phyloP scores from a whole-genome alignment of 305 asterid species.

The Solanum chacoense region DNA sequence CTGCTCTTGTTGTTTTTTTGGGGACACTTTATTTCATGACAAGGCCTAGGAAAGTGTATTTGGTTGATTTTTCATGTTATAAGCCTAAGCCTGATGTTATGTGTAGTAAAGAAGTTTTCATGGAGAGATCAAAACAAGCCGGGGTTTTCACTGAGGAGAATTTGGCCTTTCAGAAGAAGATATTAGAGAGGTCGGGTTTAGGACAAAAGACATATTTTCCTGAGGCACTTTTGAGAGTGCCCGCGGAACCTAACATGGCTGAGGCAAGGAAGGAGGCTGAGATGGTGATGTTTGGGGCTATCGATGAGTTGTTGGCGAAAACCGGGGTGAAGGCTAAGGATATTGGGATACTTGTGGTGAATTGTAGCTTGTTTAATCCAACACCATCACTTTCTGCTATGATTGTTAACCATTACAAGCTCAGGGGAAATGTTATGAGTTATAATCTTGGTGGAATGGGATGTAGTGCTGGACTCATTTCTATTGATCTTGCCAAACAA shows the following conservation, averaged over 20 bases:
- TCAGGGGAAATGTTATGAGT: slow-evolving; percentile 37
- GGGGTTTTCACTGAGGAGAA: slow-evolving; percentile 23
- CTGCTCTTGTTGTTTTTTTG: slow-evolving; percentile 18
- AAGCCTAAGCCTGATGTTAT: slow-evolving; percentile 22
- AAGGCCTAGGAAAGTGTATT: slow-evolving; percentile 30
- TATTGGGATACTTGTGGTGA: slow-evolving; percentile 50
- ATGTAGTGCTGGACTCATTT: slow-evolving; percentile 45
- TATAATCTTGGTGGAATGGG: slow-evolving; percentile 53
- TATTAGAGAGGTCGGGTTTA: slow-evolving; percentile 33
- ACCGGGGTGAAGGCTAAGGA: slow-evolving; percentile 30
- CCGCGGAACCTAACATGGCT: slow-evolving; percentile 20
- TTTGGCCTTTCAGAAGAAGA: slow-evolving; percentile 26
- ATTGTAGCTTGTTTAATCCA: slow-evolving; percentile 40
- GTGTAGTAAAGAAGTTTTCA: slow-evolving; percentile 15
- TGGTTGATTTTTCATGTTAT: slow-evolving; percentile 39
- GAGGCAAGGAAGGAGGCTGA: slow-evolving; percentile 42
- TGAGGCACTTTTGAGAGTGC: slow-evolving; percentile 1
- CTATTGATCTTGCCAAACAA: slow-evolving; percentile 44
- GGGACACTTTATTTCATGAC: slow-evolving; percentile 25
- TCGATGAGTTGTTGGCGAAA: slow-evolving; percentile 30
- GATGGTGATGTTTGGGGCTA: slow-evolving; percentile 38
- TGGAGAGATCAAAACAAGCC: slow-evolving; percentile 13
- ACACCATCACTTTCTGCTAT: slow-evolving; percentile 44
- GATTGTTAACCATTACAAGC: slow-evolving; percentile 48
- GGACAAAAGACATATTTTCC: slow-evolving; percentile 32